Evolutionary conservation across 1,139 yeast species (phyloP).

Genomic region (Sugiyamaella sp.): DNA sequence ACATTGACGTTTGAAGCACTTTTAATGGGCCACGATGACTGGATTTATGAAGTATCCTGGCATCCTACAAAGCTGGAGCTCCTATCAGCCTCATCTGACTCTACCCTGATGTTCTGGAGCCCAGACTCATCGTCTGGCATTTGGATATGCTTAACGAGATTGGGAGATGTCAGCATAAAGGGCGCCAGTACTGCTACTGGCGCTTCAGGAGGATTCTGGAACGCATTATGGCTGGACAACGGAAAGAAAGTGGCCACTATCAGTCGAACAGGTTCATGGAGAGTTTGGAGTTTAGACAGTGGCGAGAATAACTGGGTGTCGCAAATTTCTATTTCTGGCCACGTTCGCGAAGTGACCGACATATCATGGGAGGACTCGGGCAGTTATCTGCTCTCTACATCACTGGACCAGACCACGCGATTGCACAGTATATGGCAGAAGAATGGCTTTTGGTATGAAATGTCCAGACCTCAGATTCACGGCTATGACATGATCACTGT

Average conservation of each 20-base stretch:
- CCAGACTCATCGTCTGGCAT: slow-evolving; percentile 86
- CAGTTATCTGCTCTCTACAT: slow-evolving; percentile 74
- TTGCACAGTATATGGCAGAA: slow-evolving; percentile 65
- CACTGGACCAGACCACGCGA: slow-evolving; percentile 89
- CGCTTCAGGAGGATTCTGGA: slow-evolving; percentile 97
- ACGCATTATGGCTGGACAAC: slow-evolving; percentile 72
- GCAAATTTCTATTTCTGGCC: slow-evolving; percentile 71
- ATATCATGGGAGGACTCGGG: slow-evolving; percentile 72
- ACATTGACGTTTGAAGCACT: slow-evolving; percentile 87
- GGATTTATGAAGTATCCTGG: slow-evolving; percentile 91
- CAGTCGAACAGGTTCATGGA: slow-evolving; percentile 92
- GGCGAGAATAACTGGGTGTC: slow-evolving; percentile 56
- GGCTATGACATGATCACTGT: slow-evolving; percentile 95
- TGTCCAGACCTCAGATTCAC: slow-evolving; percentile 96
- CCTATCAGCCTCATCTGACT: slow-evolving; percentile 89
- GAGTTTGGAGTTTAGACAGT: slow-evolving; percentile 62
- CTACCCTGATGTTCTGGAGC: slow-evolving; percentile 95
- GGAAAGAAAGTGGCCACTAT: slow-evolving; percentile 61
- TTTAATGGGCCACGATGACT: slow-evolving; percentile 97
- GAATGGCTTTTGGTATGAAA: slow-evolving; percentile 73
- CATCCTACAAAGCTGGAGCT: slow-evolving; percentile 58
- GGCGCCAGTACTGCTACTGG: slow-evolving; percentile 99
- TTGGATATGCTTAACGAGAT: slow-evolving; percentile 79
- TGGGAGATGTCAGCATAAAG: slow-evolving; percentile 91
- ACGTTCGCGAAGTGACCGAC: slow-evolving; percentile 74